phyloP scores from a whole-genome alignment of 129 eudicot species.

The Sambucus nigra region DNA sequence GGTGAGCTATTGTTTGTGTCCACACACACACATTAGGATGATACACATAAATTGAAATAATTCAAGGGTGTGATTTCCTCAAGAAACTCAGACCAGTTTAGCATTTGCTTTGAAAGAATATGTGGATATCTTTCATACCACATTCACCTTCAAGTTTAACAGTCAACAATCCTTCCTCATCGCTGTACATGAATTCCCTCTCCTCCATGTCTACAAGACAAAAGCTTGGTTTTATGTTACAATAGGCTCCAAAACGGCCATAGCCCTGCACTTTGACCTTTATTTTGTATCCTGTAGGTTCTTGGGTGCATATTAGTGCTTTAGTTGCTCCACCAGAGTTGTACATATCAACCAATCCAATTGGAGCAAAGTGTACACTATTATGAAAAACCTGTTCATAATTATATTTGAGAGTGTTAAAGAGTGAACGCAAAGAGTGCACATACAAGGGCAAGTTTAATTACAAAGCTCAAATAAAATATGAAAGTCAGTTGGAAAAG shows the following conservation, averaged over 20 bases:
- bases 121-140: constrained; percentile 20
- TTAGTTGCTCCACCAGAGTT: constrained; percentile 45
- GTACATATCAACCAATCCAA: constrained; percentile 44
- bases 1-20: too few relatives aligned
- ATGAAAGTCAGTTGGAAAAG: neutral
- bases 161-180: constrained; percentile 23
- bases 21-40: too few relatives aligned
- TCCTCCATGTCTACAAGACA: constrained; percentile 19
- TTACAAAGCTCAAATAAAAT: too few relatives aligned
- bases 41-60: too few relatives aligned
- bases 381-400: constrained; percentile 16
- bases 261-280: neutral
- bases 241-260: constrained; percentile 36
- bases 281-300: constrained; percentile 1
- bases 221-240: constrained; percentile 20
- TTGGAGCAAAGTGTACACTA: constrained; percentile 24
- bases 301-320: constrained; percentile 3
- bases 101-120: constrained; percentile 9
- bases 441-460: too few relatives aligned
- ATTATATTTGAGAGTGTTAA: neutral
- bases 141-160: constrained; percentile 25
- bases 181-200: constrained; percentile 15
- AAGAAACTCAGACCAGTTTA: neutral
- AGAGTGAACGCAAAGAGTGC: too few relatives aligned
- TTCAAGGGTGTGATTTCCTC: too few relatives aligned